Evolutionary conservation across 768 basidiomycete species (phyloP), one percentile per base, ranked within the genome.

Genomic region (Panaeolus papilionaceus): DNA sequence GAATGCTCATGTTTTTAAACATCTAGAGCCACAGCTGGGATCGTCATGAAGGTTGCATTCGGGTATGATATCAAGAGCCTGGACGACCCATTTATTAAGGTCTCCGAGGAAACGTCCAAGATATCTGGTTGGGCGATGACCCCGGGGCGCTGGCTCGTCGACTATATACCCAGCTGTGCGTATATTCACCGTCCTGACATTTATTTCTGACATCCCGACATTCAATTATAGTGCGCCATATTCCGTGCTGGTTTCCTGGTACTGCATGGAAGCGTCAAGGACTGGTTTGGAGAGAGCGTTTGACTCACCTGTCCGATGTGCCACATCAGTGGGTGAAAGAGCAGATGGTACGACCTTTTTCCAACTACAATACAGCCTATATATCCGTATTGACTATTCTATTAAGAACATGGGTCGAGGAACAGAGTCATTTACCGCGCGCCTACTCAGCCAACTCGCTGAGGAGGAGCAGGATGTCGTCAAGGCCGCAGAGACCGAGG

Each of bases 171-270:
- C 2, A 75, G 82, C 12, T 66, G 82, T 83, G 64, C 61, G 79
- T 71, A 28, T 5, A 38, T 11, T 66, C n/a, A 10, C 51, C 16
- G 8, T 61, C 11, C n/a, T 6, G 18, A 11, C 40, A 8, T 14
- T 9, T 33, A 20, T 37, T 51, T 54, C 63, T 4, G 5, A 11
- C 18, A 38, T 44, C 14, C 20, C 62, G 14, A 14, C 20, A 37
- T 38, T 45, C 14, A 10, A 28, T 62, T 51, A 14, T 38, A 84
- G 82, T 87, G 23, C 84, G 84, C 37, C 81, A 83, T 62, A 66
- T 87, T n/a, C 87, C 87, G 2, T 75, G 79, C 2, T 87, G 77
- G 73, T 71, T 88, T 38, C 87, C 87, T 7, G 84, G 85, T 12
- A 81, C 82, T 6, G 75, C 70, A 0, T 88, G 85, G 78, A 84